Base-by-base conservation (phyloP, 352 stramenopile species). In the Saprolegnia diclina region DNA sequence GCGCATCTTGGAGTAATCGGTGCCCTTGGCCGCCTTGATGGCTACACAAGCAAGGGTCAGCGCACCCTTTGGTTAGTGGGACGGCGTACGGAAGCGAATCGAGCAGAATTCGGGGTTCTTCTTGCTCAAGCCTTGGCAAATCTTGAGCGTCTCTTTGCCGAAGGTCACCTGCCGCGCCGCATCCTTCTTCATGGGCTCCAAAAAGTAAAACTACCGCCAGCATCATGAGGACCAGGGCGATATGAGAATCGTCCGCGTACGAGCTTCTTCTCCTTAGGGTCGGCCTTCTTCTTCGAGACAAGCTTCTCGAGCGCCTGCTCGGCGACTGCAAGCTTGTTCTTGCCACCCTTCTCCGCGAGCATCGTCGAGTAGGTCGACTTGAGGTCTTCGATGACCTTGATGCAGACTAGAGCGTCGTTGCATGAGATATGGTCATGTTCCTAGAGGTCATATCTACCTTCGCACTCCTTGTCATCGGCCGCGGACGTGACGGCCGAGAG, bases 101-200 rank as follows among this genome's bases (percentile, higher is more conserved):
- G 85, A 83, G 81, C 94, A 98, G 55, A 98, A 94, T 72, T 98
- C 94, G 0, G 89, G 85, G 73, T 97, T 97, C 72, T 97, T 95
- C 79, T 97, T 96, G 77, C 96, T 92, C 40, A 98, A 79, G 21
- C 75, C 80, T 81, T 97, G 89, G 85, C 94, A 98, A 71, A 98
- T 91, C 82, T 95, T 96, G 61, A 95, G 63, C 64, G 91, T 90
- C 24, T 97, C 90, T 79, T 97, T 97, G 73, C 88, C 89, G 67
- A 95, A 97, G 64, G 80, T 87, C 50, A 98, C 80, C 56, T 97
- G 92, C 57, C 91, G 85, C 54, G 90, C 92, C 44, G 98, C 86
- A 53, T 97, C 89, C 75, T 95, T 96, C 81, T 98, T 98, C 64
- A 98, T 80, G 16, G 94, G 91, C 79, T 95, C 80, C 67, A 98